phyloP scores from a whole-genome alignment of 2,329 filamentous ascomycete species.

The Colletotrichum nymphaeae region DNA sequence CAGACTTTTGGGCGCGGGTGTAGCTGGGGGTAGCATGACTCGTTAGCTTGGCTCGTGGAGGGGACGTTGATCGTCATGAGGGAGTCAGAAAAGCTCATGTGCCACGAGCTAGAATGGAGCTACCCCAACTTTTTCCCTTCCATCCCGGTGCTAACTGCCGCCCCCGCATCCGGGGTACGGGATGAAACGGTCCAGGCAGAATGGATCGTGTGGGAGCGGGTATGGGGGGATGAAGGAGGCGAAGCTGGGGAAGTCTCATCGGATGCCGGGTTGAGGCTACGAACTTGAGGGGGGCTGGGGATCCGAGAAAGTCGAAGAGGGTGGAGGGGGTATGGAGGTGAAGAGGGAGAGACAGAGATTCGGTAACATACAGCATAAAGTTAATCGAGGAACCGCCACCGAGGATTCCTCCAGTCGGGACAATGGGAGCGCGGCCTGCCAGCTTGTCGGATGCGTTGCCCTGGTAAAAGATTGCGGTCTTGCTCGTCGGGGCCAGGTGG shows the following conservation, averaged over 20 bases:
- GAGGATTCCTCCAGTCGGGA: constrained; percentile 56
- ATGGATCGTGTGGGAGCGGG: not conserved
- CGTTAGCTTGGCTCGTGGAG: not conserved
- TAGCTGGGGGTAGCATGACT: constrained; percentile 45
- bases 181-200: not conserved
- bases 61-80: not conserved
- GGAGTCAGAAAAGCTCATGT: not conserved
- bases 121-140: not conserved
- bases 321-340: not conserved
- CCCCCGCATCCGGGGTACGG: not conserved
- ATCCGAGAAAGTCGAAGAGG: not conserved
- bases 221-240: not conserved
- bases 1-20: constrained; percentile 55
- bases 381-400: constrained; percentile 64
- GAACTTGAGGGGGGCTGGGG: not conserved
- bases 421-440: constrained; percentile 53
- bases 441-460: constrained; percentile 57
- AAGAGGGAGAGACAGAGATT: not conserved
- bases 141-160: not conserved
- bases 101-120: not conserved
- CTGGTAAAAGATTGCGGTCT: constrained; percentile 63
- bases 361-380: constrained; percentile 50
- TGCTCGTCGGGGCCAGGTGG: constrained; percentile 80
- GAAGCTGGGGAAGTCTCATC: not conserved
- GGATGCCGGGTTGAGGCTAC: not conserved